A percentile compares a stretch with the other conserved stretches of the same genome.
phyloP scores from a whole-genome alignment of 495 filamentous ascomycete species.

The Hyphodiscus hymeniophilus region DNA sequence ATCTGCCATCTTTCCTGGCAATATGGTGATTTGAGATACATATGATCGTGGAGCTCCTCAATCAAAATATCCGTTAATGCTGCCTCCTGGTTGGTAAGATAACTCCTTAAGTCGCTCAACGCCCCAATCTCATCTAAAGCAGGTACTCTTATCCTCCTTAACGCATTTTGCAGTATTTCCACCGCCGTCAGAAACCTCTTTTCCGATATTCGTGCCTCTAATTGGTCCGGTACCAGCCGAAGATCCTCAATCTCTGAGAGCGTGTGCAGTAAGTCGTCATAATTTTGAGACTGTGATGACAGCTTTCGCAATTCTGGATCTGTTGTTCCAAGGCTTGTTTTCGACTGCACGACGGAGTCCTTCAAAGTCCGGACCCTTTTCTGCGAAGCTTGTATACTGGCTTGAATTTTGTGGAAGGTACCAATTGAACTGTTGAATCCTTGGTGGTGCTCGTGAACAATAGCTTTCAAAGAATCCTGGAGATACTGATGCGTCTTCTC shows the following conservation, averaged over 20 bases:
- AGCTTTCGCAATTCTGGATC: constrained; percentile 88
- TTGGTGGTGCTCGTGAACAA: constrained; percentile 98
- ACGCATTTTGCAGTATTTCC: constrained; percentile 78
- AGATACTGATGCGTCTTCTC: constrained; percentile 72
- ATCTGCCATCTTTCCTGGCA: constrained; percentile 91
- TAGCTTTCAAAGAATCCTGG: constrained; percentile 83
- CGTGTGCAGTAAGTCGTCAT: constrained; percentile 82
- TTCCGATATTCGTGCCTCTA: constrained; percentile 90
- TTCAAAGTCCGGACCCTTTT: constrained; percentile 73
- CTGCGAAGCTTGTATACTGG: constrained; percentile 84
- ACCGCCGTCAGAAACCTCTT: constrained; percentile 92
- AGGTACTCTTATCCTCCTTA: constrained; percentile 72
- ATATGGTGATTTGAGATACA: constrained; percentile 95
- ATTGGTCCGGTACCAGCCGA: constrained; percentile 80
- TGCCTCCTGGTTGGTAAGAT: constrained; percentile 87
- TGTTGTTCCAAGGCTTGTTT: constrained; percentile 70
- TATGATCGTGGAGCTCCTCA: constrained; percentile 93
- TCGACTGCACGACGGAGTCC: constrained; percentile 74
- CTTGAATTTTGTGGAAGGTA: constrained; percentile 96
- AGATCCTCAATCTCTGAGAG: constrained; percentile 81
- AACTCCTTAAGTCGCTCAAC: constrained; percentile 73
- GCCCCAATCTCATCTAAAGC: constrained; percentile 91
- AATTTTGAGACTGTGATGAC: constrained; percentile 76
- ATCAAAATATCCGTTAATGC: constrained; percentile 88
- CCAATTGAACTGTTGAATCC: constrained; percentile 99